Evolutionary conservation across 176 grass and related monocot species (phyloP), one percentile per base, ranked within the genome.

Genomic region (Hordeum marinum): DNA sequence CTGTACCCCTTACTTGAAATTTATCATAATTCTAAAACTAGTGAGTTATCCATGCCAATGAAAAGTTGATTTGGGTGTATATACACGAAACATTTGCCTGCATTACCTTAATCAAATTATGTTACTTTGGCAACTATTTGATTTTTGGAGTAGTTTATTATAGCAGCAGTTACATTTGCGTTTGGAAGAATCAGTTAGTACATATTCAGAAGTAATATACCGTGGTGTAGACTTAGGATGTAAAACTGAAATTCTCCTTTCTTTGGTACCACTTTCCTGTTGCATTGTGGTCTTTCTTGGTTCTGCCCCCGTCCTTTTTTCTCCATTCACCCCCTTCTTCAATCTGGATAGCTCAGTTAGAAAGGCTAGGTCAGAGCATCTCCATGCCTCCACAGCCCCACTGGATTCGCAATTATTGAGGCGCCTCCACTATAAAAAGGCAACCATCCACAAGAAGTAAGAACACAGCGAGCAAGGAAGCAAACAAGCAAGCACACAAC

Each of bases 361-460:
- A 91, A 91, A 87, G 89, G 69, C 40, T 76, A 72, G 68, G 68
- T 68, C 80, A 63, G 77, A 90, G 81, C 90, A 90, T 86, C 80
- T 82, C 67, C 12, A 7, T 67, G 55, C 79, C 88, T 92, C 88
- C 70, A 92, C 80, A 90, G 34, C 75, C 83, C 74, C 63, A 54
- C 55, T 80, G 80, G 80, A 83, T 86, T 81, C 90, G 68, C 90
- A 80, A 90, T 92, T 94, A 92, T 92, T 92, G 92, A 87, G 79
- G 73, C 23, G 11, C 50, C 71, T 82, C 84, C 76, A 88, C 84
- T 94, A 94, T 94, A 94, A 92, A 94, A 94, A 12, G 84, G 23
- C 66, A 82, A 21, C 81, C 81, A 81, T 34, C 76, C 76, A 55
- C 81, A 88, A 81, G 77, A 86, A 91, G 72, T 71, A 87, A 80